Evolutionary conservation across 306 rosid species (phyloP).

Genomic region (Dryas drummondii): DNA sequence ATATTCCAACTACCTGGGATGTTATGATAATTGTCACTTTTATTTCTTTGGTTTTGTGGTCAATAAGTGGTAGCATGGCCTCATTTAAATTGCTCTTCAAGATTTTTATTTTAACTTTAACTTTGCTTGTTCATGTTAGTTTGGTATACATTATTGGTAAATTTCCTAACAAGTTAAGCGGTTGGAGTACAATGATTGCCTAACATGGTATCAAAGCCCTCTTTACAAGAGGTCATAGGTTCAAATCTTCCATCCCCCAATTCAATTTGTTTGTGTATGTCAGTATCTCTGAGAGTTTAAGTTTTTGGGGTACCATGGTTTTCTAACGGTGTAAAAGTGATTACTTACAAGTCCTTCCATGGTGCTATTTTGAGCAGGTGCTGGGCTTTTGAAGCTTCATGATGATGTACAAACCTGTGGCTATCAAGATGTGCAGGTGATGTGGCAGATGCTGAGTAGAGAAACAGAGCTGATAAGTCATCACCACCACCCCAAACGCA

Average conservation of each 20-base stretch:
- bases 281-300: no score
- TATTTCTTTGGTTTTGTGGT: neutral
- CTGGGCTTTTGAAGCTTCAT: slow-evolving; percentile 65
- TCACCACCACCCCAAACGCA: slow-evolving; percentile 40
- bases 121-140: no score
- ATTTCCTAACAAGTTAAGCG: no score
- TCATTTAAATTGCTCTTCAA: neutral
- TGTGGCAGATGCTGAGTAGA: slow-evolving; percentile 78
- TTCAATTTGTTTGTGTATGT: no score
- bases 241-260: no score
- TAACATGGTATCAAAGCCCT: no score
- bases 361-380: slow-evolving; percentile 37
- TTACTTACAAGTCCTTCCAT: neutral
- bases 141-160: no score
- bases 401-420: slow-evolving; percentile 80
- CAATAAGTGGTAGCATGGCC: neutral
- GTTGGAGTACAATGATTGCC: no score
- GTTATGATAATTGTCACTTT: neutral
- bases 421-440: slow-evolving; percentile 79
- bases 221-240: no score
- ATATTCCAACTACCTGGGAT: neutral
- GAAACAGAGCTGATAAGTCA: slow-evolving; percentile 35
- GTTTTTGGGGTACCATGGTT: no score
- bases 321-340: neutral
- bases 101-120: neutral